These are phyloP conservation scores for Solanum aculeatissimum DNA, from an alignment of 305 asterid species.

Conservation along the genomic window DNA sequence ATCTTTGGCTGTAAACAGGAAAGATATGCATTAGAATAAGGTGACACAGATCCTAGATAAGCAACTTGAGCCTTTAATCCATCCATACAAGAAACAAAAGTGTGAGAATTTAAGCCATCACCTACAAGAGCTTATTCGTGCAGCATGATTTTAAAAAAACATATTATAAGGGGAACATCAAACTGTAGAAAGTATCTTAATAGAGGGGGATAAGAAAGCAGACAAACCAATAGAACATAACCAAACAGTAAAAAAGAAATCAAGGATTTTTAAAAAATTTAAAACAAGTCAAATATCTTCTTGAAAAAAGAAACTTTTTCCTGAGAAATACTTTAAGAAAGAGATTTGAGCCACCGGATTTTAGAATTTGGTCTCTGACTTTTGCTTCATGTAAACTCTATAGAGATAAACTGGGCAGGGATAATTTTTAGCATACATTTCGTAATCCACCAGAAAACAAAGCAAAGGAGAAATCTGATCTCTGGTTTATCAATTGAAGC, in stretches of 20 bases:
- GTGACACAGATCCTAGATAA: not conserved
- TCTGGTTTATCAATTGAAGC: conserved; percentile 84
- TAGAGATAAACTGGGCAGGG: not conserved
- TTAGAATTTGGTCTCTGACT: not conserved
- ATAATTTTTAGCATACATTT: conserved; percentile 24
- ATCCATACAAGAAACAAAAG: not conserved
- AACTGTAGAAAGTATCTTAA: not conserved
- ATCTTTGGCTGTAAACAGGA: conserved; percentile 60
- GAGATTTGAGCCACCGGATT: not conserved
- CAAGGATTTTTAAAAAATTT: not conserved
- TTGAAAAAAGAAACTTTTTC: not conserved
- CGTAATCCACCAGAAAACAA: conserved; percentile 78
- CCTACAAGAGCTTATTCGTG: not conserved
- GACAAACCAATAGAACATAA: not conserved
- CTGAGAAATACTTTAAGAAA: not conserved
- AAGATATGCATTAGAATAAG: not conserved
- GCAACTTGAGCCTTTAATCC: not conserved
- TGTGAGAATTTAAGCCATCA: not conserved
- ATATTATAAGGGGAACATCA: not conserved
- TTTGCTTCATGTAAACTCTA: not conserved
- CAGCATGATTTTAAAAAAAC: not conserved
- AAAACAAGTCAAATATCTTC: not conserved
- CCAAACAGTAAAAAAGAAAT: not conserved
- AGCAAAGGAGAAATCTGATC: conserved; percentile 80
- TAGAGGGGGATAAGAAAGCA: not conserved